phyloP scores from a whole-genome alignment of 2,329 filamentous ascomycete genomes.

The Hypoxylon rubiginosum region DNA sequence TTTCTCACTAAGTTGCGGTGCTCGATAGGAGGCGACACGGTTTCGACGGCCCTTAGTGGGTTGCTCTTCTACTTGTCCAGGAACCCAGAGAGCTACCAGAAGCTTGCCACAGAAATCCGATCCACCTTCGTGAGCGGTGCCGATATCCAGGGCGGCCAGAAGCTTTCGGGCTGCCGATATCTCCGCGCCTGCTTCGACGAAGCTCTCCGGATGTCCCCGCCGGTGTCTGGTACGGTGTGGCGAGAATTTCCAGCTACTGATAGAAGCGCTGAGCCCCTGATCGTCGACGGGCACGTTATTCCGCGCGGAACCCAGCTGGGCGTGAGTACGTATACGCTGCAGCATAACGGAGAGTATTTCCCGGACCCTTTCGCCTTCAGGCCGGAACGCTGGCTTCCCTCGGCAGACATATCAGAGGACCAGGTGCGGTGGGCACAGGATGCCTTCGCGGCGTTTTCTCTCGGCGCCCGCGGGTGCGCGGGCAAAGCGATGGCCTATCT shows the following conservation, averaged over 20 bases:
- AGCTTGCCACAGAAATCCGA: conserved; percentile 34
- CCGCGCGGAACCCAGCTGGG: conserved; percentile 15
- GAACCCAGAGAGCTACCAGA: conserved; percentile 31
- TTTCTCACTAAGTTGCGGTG: neutral
- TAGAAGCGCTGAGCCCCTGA: neutral
- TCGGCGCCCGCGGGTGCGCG: too few relatives aligned
- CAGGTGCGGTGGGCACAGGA: neutral
- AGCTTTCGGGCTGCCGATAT: conserved; percentile 27
- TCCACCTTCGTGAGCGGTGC: conserved; percentile 12
- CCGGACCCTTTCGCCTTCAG: conserved; percentile 16
- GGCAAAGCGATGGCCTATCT: conserved; percentile 12
- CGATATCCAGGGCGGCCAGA: conserved; percentile 24
- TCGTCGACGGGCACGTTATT: too few relatives aligned
- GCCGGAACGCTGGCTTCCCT: conserved; percentile 28
- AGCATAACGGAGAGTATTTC: conserved; percentile 18
- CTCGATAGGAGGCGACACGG: conserved; percentile 7
- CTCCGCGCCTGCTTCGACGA: conserved; percentile 40
- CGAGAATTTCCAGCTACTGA: conserved; percentile 8
- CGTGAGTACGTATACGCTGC: conserved; percentile 3
- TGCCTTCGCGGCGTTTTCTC: conserved; percentile 1
- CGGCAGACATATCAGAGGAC: neutral
- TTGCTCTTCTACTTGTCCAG: conserved; percentile 44
- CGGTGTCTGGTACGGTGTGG: neutral
- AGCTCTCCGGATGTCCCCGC: conserved; percentile 15
- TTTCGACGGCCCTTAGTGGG: conserved; percentile 3